Conservation (phyloP, 2,329 filamentous ascomycete genomes). For the Pestalotiopsis sp. region DNA sequence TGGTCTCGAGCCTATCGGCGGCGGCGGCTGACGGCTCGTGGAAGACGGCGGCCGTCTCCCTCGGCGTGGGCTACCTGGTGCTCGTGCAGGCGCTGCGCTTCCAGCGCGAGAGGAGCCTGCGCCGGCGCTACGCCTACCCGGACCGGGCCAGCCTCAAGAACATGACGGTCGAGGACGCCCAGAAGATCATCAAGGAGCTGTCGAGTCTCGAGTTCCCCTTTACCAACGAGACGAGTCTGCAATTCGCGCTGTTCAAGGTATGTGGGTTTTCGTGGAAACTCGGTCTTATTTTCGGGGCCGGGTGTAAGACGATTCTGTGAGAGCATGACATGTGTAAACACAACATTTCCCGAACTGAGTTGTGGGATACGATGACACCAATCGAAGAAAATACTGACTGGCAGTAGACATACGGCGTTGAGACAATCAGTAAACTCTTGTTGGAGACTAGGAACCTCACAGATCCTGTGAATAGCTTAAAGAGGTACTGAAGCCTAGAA, state of each 20-base stretch:
- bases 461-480: slow-evolving; percentile 29
- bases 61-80: slow-evolving; percentile 21
- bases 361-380: neutral
- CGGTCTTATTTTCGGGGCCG: too few species aligned
- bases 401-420: slow-evolving; percentile 32
- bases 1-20: slow-evolving; percentile 6
- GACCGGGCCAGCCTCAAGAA: slow-evolving; percentile 23
- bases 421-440: slow-evolving; percentile 29
- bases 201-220: slow-evolving; percentile 26
- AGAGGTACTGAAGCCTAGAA: slow-evolving; percentile 20
- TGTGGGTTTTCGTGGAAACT: neutral
- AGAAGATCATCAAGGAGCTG: slow-evolving; percentile 27
- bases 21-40: slow-evolving; percentile 14
- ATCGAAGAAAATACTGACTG: neutral
- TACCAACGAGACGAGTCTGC: slow-evolving; percentile 23
- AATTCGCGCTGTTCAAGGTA: slow-evolving; percentile 34
- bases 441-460: slow-evolving; percentile 31
- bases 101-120: slow-evolving; percentile 25
- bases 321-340: too few species aligned
- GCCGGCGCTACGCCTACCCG: slow-evolving; percentile 23
- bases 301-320: too few species aligned
- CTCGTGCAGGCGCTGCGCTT: slow-evolving; percentile 29
- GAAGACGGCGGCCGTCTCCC: slow-evolving; percentile 19
- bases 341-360: too few species aligned
- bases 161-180: slow-evolving; percentile 32